Conservation (phyloP, 371 early-diverging fungal species). For the Mortierella sp. region DNA sequence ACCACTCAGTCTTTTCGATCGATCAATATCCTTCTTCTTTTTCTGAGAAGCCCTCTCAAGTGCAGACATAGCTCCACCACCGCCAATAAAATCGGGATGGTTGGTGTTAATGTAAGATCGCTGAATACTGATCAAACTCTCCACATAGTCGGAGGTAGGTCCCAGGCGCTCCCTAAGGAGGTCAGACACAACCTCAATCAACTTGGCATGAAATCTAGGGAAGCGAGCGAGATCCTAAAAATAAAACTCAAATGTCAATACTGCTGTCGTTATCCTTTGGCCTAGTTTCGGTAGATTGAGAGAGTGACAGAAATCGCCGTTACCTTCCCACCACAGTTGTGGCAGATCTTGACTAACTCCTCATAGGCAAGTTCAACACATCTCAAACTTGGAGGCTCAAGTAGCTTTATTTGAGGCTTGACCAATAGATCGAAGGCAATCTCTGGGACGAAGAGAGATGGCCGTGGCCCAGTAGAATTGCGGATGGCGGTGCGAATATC, state of each 20-base stretch:
- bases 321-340: constrained; percentile 84
- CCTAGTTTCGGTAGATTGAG: background rate
- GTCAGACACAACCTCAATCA: constrained; percentile 83
- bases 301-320: background rate
- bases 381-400: constrained; percentile 86
- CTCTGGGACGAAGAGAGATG: constrained; percentile 92
- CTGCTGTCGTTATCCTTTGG: background rate
- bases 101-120: constrained; percentile 93
- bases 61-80: constrained; percentile 76
- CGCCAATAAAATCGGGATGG: constrained; percentile 93
- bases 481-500: constrained; percentile 93
- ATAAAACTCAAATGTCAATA: background rate
- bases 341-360: constrained; percentile 90
- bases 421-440: constrained; percentile 91
- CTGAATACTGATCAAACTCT: constrained; percentile 87
- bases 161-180: constrained; percentile 82
- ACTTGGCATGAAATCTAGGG: constrained; percentile 82
- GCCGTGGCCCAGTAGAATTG: constrained; percentile 90
- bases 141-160: constrained; percentile 81
- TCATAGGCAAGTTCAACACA: constrained; percentile 91
- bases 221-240: constrained; percentile 79
- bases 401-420: constrained; percentile 82
- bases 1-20: constrained; percentile 36
- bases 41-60: constrained; percentile 66
- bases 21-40: constrained; percentile 62